Evolutionary conservation across 148 eudicot species (phyloP), one percentile per base, ranked within the genome.

Genomic region (Fagopyrum homotropicum): DNA sequence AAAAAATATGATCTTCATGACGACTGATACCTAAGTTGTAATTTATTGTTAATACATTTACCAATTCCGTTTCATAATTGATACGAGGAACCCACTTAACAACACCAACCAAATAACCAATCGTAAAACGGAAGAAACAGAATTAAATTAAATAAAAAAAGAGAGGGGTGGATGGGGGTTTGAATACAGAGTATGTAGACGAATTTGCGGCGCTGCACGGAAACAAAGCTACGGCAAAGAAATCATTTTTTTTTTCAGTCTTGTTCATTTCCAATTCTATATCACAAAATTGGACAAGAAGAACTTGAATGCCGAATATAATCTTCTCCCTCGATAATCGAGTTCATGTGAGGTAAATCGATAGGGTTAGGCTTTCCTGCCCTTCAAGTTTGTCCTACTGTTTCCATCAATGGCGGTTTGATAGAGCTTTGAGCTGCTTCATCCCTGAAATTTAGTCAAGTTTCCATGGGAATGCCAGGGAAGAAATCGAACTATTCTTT

Each of bases 401-500:
- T 35, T 35, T 35, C 26, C 35, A 59, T 59, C 35, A 82, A 83
- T 83, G 85, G 82, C 85, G 80, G 73, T 57, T 71, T 44, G 45
- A 2, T 74, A 70, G 80, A 80, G 80, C 45, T 80, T 72, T 17
- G 4, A 15, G 47, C 45, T 19, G 26, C 43, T 48, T 50, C 46
- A 44, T 63, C 35, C 9, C 16, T 14, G 1, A 45, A 6, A 17
- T 7, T 76, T 35, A 35, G 22, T 74, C 49, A 72, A 70, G 17
- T 35, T 44, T 73, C 82, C 15, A 92, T 92, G 92, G 97, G 87
- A 82, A 84, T 88, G 85, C 87, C 86, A 4, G 82, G 85, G 71
- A 86, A 87, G 35, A 86, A 91, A 82, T 86, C 94, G 55, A 86
- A 88, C 74, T 91, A 91, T 80, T 83, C 90, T 30, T 83, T 87